Evolutionary conservation across 2,329 filamentous ascomycete genomes (phyloP).

Genomic region (Chaetomiaceae sp.): DNA sequence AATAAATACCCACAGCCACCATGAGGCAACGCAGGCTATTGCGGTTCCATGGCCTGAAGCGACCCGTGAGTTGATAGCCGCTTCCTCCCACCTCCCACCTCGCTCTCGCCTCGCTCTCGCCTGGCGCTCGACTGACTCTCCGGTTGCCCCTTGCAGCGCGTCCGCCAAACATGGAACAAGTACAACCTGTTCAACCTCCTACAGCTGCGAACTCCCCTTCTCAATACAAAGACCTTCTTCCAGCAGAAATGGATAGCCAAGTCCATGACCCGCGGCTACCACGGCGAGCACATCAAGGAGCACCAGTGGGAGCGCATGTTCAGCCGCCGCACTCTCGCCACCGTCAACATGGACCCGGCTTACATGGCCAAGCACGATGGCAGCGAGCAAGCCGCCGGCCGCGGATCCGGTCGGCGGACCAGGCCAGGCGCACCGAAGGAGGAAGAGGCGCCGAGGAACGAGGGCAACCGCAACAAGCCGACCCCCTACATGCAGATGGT

Average conservation of each 20-base stretch:
- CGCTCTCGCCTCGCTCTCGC: too few species aligned
- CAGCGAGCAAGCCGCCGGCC: conserved; percentile 73
- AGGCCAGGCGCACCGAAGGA: conserved; percentile 19
- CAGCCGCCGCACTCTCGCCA: conserved; percentile 70
- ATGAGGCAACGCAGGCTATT: conserved; percentile 53
- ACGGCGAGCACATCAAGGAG: conserved; percentile 92
- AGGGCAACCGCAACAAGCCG: conserved; percentile 37
- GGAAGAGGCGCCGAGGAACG: conserved; percentile 28
- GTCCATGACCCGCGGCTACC: conserved; percentile 76
- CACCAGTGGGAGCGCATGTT: conserved; percentile 95
- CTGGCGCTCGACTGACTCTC: conserved; percentile 6
- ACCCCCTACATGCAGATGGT: conserved; percentile 97
- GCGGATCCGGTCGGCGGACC: conserved; percentile 65
- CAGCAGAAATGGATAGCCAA: conserved; percentile 98
- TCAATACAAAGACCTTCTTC: conserved; percentile 68
- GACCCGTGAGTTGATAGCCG: conserved; percentile 49
- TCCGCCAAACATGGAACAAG: conserved; percentile 96
- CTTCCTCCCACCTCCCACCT: background rate
- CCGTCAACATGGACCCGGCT: conserved; percentile 76
- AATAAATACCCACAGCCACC: conserved; percentile 31
- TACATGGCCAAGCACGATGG: conserved; percentile 81
- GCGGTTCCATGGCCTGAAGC: conserved; percentile 64
- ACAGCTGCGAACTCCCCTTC: conserved; percentile 45
- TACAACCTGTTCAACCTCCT: conserved; percentile 90
- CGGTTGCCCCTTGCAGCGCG: conserved; percentile 56